phyloP scores from a whole-genome alignment of 345 rosid genomes.

The Citrus hindsii region DNA sequence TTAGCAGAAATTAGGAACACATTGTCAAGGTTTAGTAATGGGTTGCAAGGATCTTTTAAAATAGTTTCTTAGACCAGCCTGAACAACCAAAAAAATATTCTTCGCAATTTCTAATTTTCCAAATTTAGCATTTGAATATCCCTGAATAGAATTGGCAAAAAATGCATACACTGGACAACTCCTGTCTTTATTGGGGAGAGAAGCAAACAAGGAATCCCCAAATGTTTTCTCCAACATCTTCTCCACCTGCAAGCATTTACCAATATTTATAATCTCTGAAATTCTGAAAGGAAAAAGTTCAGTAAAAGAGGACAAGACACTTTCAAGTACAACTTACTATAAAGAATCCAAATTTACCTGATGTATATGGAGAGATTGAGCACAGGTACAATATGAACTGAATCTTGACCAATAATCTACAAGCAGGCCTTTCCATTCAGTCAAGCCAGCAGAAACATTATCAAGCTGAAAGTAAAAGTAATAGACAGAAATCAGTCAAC shows the following conservation, averaged over 20 bases:
- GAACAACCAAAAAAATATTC: background rate
- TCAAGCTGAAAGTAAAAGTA: constrained; percentile 64
- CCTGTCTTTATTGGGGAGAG: constrained; percentile 66
- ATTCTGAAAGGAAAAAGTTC: background rate
- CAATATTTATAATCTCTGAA: background rate
- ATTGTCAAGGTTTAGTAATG: background rate
- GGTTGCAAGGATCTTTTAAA: background rate
- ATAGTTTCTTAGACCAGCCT: background rate
- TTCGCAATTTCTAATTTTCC: background rate
- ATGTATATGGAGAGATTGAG: constrained; percentile 61
- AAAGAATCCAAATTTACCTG: constrained; percentile 48
- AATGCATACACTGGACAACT: constrained; percentile 71
- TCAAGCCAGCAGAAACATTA: constrained; percentile 91
- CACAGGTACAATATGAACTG: constrained; percentile 69
- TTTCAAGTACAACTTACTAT: background rate
- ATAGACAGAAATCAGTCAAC: constrained; percentile 4
- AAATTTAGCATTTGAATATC: background rate
- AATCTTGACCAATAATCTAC: constrained; percentile 90
- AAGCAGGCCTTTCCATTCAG: constrained; percentile 98
- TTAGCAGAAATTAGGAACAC: background rate
- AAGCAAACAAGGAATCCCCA: constrained; percentile 73
- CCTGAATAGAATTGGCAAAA: background rate
- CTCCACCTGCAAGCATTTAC: constrained; percentile 68
- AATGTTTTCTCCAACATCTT: constrained; percentile 88
- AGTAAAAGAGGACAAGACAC: background rate